Base-by-base conservation (phyloP, 192 early-diverging fungal species). In the Haplosporangium gracile region DNA sequence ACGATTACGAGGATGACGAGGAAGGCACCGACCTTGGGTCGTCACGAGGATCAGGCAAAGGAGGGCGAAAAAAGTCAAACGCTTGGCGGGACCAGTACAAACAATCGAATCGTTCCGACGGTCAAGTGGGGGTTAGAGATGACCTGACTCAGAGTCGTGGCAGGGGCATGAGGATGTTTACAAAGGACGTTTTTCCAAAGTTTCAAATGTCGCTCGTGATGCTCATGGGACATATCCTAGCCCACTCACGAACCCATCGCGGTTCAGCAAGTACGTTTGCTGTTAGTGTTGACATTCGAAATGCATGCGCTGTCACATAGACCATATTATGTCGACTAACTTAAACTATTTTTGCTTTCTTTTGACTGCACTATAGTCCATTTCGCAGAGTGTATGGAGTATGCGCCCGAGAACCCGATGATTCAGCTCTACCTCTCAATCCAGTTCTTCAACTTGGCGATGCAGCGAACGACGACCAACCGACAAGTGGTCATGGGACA, bases 391-490 rank as follows among this genome's bases (percentile, higher is more conserved):
- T 96, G 18, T 91, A 90, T 90, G 76, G 82, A 24, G n/a, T 39
- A 93, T 26, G 72, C 70, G 5, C 96, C 95, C n/a, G 76, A 89
- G 0, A 95, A 96, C 77, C 94, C 95, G 1, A 65, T 97, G 45
- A 90, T 93, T 42, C 93, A 92, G 34, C 75, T 97, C 0, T 93
- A 87, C 32, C 75, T 95, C 6, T 94, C 92, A 15, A 38, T 95
- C 26, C 90, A 93, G 16, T 91, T 92, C 75, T 40, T 97, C 6
- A 93, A 95, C 71, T 83, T 92, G 49, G 89, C 92, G 0, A 93
- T 95, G 93, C 93, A 95, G 76, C 88, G 96, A 22, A 90, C 94
- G 72, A 91, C 91, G 2, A 92, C 93, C 45, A 93, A 95, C 81
- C 89, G 96, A 71, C 96, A 96, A 72, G 57, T 92, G 70, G 92